These are phyloP conservation scores for Raphanus raphanistrum DNA, from an alignment of 345 rosid species.

Conservation along the genomic window DNA sequence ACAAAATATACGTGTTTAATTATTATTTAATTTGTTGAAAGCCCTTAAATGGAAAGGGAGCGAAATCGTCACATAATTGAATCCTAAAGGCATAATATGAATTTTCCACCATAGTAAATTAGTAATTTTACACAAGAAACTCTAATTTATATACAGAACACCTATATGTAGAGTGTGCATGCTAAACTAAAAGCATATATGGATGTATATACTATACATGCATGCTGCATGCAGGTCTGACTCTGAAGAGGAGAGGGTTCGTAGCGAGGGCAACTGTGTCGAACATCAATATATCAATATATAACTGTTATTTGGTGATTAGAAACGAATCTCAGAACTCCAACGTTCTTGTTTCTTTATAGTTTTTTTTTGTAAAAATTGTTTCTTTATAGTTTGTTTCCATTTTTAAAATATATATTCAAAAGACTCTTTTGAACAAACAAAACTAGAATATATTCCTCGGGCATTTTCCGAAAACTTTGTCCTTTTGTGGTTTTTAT, in stretches of 20 bases:
- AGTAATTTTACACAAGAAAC: not conserved
- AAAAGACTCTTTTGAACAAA: not conserved
- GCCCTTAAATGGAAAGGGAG: not conserved
- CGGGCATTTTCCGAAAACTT: not conserved
- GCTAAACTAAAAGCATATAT: not conserved
- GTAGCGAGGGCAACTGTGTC: constrained; percentile 20
- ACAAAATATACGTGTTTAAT: not conserved
- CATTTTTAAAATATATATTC: no score
- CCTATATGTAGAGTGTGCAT: not conserved
- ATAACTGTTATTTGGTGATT: constrained; percentile 10
- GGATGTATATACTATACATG: not conserved
- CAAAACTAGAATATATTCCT: constrained; percentile 29
- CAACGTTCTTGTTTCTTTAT: constrained; percentile 2
- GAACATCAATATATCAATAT: not conserved
- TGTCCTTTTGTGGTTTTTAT: constrained; percentile 3
- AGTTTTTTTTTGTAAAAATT: not conserved
- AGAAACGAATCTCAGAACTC: constrained; percentile 24
- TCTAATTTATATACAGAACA: not conserved
- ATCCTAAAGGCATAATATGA: not conserved
- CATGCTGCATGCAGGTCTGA: not conserved
- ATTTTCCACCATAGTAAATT: not conserved
- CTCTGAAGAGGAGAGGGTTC: not conserved
- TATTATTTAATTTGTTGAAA: not conserved
- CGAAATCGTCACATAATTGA: not conserved
- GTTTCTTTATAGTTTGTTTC: not conserved